Percentiles rank a stretch among this genome's conserved stretches.
These are phyloP conservation scores for Trichoderma atroviride DNA, from an alignment of 2,329 filamentous ascomycete species.

Conservation along the genomic window DNA sequence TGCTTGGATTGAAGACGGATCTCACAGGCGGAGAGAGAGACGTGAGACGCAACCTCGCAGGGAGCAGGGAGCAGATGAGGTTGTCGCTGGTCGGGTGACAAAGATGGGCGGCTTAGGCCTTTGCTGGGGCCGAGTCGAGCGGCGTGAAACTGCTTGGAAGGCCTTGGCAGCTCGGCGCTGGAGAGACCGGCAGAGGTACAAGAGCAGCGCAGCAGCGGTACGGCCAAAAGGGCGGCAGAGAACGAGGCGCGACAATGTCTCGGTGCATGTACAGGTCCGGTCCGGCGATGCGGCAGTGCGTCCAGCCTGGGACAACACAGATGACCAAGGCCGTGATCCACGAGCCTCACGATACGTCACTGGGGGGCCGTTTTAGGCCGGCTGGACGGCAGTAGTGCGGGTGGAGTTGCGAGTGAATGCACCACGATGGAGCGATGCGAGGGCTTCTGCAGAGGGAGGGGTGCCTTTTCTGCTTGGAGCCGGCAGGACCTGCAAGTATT, in stretches of 20 bases:
- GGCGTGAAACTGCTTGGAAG: slow-evolving; percentile 13
- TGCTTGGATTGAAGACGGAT: slow-evolving; percentile 35
- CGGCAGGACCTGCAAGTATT: not conserved
- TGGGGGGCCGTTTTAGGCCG: slow-evolving; percentile 16
- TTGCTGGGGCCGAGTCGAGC: slow-evolving; percentile 16
- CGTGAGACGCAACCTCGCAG: slow-evolving; percentile 3
- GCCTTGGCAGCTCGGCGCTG: slow-evolving; percentile 17
- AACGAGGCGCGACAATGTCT: slow-evolving; percentile 9
- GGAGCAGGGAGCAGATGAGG: slow-evolving; percentile 14
- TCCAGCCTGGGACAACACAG: slow-evolving; percentile 23
- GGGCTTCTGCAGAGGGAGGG: not conserved
- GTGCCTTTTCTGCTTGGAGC: not conserved
- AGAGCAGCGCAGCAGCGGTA: not conserved
- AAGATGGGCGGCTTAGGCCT: slow-evolving; percentile 5
- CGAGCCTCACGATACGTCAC: slow-evolving; percentile 28
- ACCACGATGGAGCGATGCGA: slow-evolving; percentile 18
- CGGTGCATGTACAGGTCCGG: slow-evolving; percentile 11
- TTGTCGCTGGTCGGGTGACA: slow-evolving; percentile 22
- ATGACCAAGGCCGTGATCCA: slow-evolving; percentile 26
- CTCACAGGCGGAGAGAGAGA: slow-evolving; percentile 1
- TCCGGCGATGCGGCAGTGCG: slow-evolving; percentile 18
- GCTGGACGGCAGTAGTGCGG: slow-evolving; percentile 1
- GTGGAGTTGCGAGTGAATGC: slow-evolving; percentile 25
- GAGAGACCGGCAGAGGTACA: slow-evolving; percentile 14
- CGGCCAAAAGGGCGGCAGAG: not conserved